A percentile compares a stretch with the other conserved stretches of the same genome.
These are phyloP conservation scores for Rhizoctonia solani DNA, from an alignment of 1,284 basidiomycete species.

Conservation along the genomic window DNA sequence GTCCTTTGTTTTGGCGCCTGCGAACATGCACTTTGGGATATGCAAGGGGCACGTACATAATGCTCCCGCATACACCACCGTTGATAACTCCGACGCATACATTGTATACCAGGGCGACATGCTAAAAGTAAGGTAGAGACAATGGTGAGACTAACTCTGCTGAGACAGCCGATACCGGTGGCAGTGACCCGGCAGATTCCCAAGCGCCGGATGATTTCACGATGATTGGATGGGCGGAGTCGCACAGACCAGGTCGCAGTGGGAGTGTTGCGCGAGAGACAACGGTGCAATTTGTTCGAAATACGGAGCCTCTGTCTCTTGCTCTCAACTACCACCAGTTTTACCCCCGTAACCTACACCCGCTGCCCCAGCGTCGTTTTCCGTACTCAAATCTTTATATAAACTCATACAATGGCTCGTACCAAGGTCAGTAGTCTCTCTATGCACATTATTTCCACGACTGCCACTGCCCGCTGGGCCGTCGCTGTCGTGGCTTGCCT, in stretches of 20 bases:
- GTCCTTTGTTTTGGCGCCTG: conserved; percentile 21
- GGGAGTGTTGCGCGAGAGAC: conserved; percentile 18
- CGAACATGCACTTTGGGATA: background rate
- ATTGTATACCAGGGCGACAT: background rate
- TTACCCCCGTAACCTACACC: conserved; percentile 8
- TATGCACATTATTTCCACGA: conserved; percentile 33
- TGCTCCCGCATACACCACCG: background rate
- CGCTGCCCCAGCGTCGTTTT: conserved; percentile 16
- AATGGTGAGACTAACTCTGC: no score
- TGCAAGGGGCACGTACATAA: background rate
- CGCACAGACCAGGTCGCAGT: conserved; percentile 24
- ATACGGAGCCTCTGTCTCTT: conserved; percentile 28
- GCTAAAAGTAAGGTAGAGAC: background rate
- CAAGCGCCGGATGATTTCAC: conserved; percentile 26
- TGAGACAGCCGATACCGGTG: no score
- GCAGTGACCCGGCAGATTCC: conserved; percentile 24
- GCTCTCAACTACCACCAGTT: conserved; percentile 33
- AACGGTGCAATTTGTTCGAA: conserved; percentile 26
- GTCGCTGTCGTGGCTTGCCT: conserved; percentile 37
- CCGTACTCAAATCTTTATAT: conserved; percentile 24
- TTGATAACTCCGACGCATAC: background rate
- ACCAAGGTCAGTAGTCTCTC: conserved; percentile 60
- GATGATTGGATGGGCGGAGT: conserved; percentile 3
- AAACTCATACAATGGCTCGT: conserved; percentile 60
- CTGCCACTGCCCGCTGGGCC: conserved; percentile 45